These are phyloP conservation scores for Boletus edulis DNA, from an alignment of 768 basidiomycete species.

Conservation along the genomic window DNA sequence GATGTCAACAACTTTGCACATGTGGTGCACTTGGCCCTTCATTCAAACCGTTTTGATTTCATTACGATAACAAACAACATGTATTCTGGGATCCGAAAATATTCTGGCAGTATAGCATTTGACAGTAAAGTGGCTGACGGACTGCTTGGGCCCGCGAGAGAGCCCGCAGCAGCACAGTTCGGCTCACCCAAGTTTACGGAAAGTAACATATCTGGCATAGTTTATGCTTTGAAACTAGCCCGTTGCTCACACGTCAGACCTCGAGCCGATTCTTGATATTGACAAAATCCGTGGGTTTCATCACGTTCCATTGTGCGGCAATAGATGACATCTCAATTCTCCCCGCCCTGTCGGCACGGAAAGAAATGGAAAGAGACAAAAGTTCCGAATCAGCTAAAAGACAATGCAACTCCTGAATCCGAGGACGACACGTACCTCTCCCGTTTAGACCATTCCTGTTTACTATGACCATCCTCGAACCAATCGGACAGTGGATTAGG, in stretches of 20 bases:
- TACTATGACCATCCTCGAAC: slow-evolving; percentile 49
- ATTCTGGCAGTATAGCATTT: slow-evolving; percentile 7
- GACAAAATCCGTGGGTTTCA: slow-evolving; percentile 52
- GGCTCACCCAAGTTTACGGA: slow-evolving; percentile 9
- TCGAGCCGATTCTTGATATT: slow-evolving; percentile 52
- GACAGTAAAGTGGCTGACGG: not conserved
- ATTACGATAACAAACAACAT: slow-evolving; percentile 16
- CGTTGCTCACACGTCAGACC: slow-evolving; percentile 37
- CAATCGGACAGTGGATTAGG: slow-evolving; percentile 44
- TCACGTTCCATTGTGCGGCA: slow-evolving; percentile 44
- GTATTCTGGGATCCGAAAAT: not conserved
- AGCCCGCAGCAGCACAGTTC: not conserved
- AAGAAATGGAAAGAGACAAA: not conserved
- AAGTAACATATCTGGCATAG: slow-evolving; percentile 21
- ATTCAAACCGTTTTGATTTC: not conserved
- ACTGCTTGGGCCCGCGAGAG: slow-evolving; percentile 1
- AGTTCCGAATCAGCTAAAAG: slow-evolving; percentile 8
- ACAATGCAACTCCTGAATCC: slow-evolving; percentile 14
- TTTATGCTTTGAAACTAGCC: slow-evolving; percentile 8
- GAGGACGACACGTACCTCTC: slow-evolving; percentile 41
- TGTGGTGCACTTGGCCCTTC: not conserved
- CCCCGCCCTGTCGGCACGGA: slow-evolving; percentile 42
- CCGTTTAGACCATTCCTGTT: slow-evolving; percentile 58
- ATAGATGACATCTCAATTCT: slow-evolving; percentile 54
- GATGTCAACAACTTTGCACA: not conserved